Conservation (phyloP, 305 asterid genomes). For the Ajuga reptans region DNA sequence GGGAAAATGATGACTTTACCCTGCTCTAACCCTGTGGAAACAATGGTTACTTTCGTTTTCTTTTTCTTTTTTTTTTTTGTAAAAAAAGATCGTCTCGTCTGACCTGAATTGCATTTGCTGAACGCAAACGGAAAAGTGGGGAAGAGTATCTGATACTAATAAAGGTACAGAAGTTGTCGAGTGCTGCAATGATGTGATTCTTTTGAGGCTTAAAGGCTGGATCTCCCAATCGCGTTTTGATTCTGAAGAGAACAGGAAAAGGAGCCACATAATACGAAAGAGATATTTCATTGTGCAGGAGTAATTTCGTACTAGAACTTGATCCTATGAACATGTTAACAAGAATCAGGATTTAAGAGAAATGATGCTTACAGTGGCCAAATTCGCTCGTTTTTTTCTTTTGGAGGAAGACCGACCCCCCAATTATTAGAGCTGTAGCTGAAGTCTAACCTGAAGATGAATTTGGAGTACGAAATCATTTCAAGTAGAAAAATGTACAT, state of each 20-base stretch:
- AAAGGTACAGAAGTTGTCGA: slow-evolving; percentile 53
- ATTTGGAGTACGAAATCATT: background rate
- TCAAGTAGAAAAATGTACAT: background rate
- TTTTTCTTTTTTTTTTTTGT: too few species aligned
- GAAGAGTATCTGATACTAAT: slow-evolving; percentile 82
- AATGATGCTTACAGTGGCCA: slow-evolving; percentile 72
- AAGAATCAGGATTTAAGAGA: background rate
- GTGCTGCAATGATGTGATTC: slow-evolving; percentile 71
- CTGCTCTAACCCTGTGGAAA: background rate
- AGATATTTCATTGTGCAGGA: background rate
- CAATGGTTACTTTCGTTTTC: background rate
- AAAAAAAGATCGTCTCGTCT: slow-evolving; percentile 23
- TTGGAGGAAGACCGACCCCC: slow-evolving; percentile 98
- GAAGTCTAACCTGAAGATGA: slow-evolving; percentile 71
- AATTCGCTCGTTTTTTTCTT: slow-evolving; percentile 61
- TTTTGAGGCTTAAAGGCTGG: slow-evolving; percentile 64
- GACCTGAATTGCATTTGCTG: slow-evolving; percentile 70
- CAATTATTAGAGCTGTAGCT: slow-evolving; percentile 80
- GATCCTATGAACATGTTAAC: background rate
- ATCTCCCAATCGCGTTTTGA: slow-evolving; percentile 70
- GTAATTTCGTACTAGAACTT: background rate
- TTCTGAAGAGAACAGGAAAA: slow-evolving; percentile 35
- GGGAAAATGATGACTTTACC: background rate
- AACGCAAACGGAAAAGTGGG: slow-evolving; percentile 76
- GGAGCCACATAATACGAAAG: background rate